phyloP scores from a whole-genome alignment of 495 filamentous ascomycete species.

The Hypoxylon lenormandii region DNA sequence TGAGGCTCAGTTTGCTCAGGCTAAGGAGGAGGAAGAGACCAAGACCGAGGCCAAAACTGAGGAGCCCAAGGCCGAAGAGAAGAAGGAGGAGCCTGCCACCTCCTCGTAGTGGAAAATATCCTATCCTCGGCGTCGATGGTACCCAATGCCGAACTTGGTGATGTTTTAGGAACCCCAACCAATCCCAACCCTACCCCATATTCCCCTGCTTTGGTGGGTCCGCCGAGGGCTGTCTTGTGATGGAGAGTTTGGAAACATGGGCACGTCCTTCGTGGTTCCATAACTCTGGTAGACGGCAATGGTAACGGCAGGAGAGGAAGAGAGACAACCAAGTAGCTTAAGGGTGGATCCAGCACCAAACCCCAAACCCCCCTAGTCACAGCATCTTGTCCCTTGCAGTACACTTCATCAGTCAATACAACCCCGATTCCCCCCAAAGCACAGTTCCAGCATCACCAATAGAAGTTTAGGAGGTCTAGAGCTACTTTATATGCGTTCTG shows the following conservation, averaged over 20 bases:
- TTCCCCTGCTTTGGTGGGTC: slow-evolving; percentile 13
- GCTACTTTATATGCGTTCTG: not conserved
- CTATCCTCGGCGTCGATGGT: slow-evolving; percentile 6
- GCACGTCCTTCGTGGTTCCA: slow-evolving; percentile 15
- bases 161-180: slow-evolving; percentile 8
- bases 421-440: slow-evolving; percentile 30
- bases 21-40: slow-evolving; percentile 51
- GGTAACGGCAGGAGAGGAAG: slow-evolving; percentile 31
- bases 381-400: slow-evolving; percentile 46
- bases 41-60: slow-evolving; percentile 41
- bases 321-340: slow-evolving; percentile 47
- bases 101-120: slow-evolving; percentile 39
- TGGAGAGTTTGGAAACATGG: slow-evolving; percentile 35
- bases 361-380: slow-evolving; percentile 41
- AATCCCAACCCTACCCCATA: slow-evolving; percentile 8
- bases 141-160: not conserved
- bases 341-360: slow-evolving; percentile 42
- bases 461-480: slow-evolving; percentile 13
- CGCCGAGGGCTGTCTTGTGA: slow-evolving; percentile 13
- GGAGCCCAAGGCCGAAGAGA: slow-evolving; percentile 45
- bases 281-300: slow-evolving; percentile 31
- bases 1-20: slow-evolving; percentile 78
- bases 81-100: slow-evolving; percentile 43
- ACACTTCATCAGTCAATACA: slow-evolving; percentile 52
- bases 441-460: slow-evolving; percentile 18